Evolutionary conservation across 495 filamentous ascomycete species (phyloP), one percentile per base, ranked within the genome.

Genomic region (Aspergillus bertholletiae): DNA sequence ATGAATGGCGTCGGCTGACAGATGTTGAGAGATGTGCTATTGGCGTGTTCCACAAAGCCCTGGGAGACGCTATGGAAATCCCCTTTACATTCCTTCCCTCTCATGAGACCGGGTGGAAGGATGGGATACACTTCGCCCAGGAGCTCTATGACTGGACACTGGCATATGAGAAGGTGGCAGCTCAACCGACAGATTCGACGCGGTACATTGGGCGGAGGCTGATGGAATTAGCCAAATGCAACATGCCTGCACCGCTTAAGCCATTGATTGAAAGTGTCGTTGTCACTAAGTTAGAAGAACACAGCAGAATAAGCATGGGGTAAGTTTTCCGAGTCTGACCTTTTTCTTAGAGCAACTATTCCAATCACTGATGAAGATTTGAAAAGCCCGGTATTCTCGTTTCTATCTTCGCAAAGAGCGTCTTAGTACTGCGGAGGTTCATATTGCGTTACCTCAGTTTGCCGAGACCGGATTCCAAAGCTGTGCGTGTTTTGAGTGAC

Each of bases 81-180:
- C 26, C 24, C 0, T 57, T 54, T 26, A 32, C 40, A 2, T 20
- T n/a, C 13, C 40, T 52, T 34, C 39, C 37, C 79, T 82, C 59
- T 58, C 57, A 17, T 70, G 80, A 59, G 23, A 62, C 22, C 0
- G 65, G 66, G 1, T 84, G 78, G 78, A 56, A 22, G 2, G 79
- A 84, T 59, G 81, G 80, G 3, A 55, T 77, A 51, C 73, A 81
- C 17, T 84, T 78, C 64, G 64, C 73, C 6, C 72, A 82, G 6
- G 78, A 83, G 41, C 50, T 83, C 35, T 58, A 59, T 3, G 64
- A 62, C 24, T 84, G 80, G 81, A 70, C 72, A 2, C 55, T 66
- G 46, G 41, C 44, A 12, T 84, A 83, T 58, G 79, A 82, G 58
- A 64, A 64, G 41, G 51, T 60, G 1, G 44, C 39, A 3, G 56